Evolutionary conservation across 805 yeast species (phyloP).

Genomic region (Diddensiella caesifluorescens): DNA sequence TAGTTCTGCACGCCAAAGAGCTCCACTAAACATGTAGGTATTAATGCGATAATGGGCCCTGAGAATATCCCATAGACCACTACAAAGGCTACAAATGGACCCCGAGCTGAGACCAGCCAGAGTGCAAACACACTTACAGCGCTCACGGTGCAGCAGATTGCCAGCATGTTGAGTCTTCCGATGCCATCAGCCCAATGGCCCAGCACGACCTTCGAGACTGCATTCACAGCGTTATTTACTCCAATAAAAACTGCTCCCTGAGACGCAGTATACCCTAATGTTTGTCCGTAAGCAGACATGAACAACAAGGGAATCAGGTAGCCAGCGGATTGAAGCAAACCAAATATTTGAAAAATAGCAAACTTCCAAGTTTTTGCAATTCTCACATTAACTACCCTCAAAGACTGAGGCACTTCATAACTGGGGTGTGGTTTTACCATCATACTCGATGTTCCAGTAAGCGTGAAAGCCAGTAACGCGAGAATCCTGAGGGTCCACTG

Average conservation of each 20-base stretch:
- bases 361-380: constrained; percentile 15
- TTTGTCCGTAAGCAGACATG: constrained; percentile 20
- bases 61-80: constrained; percentile 20
- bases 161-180: constrained; percentile 54
- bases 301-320: constrained; percentile 19
- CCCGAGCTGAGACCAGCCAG: constrained; percentile 17
- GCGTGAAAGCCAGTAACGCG: constrained; percentile 13
- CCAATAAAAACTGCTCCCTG: constrained; percentile 22
- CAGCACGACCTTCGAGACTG: constrained; percentile 40
- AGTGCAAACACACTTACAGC: constrained; percentile 44
- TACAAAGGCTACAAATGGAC: constrained; percentile 18
- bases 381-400: constrained; percentile 8
- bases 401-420: neutral
- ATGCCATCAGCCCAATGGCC: constrained; percentile 47
- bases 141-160: constrained; percentile 40
- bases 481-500: constrained; percentile 19
- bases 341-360: constrained; percentile 13
- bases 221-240: constrained; percentile 21
- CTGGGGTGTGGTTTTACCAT: constrained; percentile 16
- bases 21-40: constrained; percentile 21
- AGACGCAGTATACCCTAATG: constrained; percentile 18
- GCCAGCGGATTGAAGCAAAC: constrained; percentile 19
- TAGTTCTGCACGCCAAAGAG: constrained; percentile 21
- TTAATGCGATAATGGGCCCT: constrained; percentile 19
- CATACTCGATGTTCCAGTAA: constrained; percentile 11